Evolutionary conservation across 345 rosid species (phyloP), one percentile per base, ranked within the genome.

Genomic region (Brassica incana): DNA sequence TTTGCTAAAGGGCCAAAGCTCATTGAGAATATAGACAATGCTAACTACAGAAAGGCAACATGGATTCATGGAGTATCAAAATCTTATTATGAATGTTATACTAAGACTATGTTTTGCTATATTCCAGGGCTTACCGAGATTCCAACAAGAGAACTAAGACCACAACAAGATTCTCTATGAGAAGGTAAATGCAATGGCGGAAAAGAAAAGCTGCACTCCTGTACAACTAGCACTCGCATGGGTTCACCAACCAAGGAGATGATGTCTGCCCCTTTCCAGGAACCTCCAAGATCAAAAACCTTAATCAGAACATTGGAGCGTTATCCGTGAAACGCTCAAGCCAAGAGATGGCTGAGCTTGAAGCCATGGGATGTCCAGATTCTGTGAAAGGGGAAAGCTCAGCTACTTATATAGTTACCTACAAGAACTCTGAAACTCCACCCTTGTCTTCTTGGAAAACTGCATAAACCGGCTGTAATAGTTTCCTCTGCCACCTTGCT

Each of bases 271-370:
- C 65, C 4, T 25, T 60, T 12, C 65, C 65, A 23, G 65, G 65
- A 59, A 59, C 64, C 64, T 59, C 64, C 64, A 59, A 59, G 64
- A 59, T 59, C n/a, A 20, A 59, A 10, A 59, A 59, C 64, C 32
- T 59, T 9, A 59, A 23, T 20, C 64, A 59, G 32, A 59, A 23
- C 64, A 59, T 59, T 9, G n/a, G 64, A 59, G 32, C 64, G 5
- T 23, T 25, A 0, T 60, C 84, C 2, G 85, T 89, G 56, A 86
- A 88, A 71, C 59, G 15, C 59, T 5, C 59, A 20, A 15, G 27
- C 8, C 8, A 87, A 67, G 87, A 88, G 63, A 87, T 86, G 88
- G 85, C 83, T 1, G 88, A 90, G 82, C 85, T 90, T 2, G 86
- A 88, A 76, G 54, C 79, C 33, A 87, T 84, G 25, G 91, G 84